phyloP scores from a whole-genome alignment of 106 monocot species.

The Chionographis japonica region DNA sequence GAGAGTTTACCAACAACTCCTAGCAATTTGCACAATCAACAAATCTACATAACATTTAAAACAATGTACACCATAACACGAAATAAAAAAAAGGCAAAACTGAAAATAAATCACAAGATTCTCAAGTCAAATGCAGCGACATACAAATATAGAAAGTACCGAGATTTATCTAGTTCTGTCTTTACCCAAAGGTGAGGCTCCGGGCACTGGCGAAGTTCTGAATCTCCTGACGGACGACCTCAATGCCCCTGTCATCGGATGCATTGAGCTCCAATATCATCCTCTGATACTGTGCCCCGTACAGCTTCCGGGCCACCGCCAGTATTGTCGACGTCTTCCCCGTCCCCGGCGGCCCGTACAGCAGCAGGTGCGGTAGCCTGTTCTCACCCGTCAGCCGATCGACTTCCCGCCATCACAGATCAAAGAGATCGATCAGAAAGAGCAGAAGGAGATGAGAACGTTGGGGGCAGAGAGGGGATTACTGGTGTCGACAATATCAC shows the following conservation, averaged over 20 bases:
- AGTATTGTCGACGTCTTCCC: constrained; percentile 99
- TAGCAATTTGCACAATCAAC: too few species aligned
- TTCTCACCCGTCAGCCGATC: constrained; percentile 89
- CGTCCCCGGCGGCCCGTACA: constrained; percentile 96
- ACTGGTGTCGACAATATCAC: constrained; percentile 98
- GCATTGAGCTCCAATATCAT: constrained; percentile 99
- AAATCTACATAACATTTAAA: too few species aligned
- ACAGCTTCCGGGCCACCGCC: constrained; percentile 92
- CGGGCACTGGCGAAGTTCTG: constrained; percentile 82
- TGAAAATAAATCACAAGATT: too few species aligned
- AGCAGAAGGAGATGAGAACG: not conserved
- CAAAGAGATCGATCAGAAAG: not conserved
- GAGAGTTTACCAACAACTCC: too few species aligned
- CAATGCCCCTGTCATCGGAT: constrained; percentile 90
- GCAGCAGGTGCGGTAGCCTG: constrained; percentile 85
- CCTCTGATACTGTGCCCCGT: constrained; percentile 70
- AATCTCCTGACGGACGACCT: constrained; percentile 91
- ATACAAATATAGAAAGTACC: too few species aligned
- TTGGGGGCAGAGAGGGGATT: not conserved
- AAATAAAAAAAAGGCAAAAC: too few species aligned
- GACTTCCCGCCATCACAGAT: constrained; percentile 33
- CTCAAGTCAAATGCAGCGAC: too few species aligned
- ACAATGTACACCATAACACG: too few species aligned
- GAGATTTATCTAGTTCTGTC: too few species aligned
- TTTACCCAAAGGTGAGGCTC: constrained; percentile 67